Percentiles rank a stretch among this genome's conserved stretches.
These are phyloP conservation scores for Neofusicoccum ribis DNA, from an alignment of 2,329 filamentous ascomycete genomes.

Conservation along the genomic window DNA sequence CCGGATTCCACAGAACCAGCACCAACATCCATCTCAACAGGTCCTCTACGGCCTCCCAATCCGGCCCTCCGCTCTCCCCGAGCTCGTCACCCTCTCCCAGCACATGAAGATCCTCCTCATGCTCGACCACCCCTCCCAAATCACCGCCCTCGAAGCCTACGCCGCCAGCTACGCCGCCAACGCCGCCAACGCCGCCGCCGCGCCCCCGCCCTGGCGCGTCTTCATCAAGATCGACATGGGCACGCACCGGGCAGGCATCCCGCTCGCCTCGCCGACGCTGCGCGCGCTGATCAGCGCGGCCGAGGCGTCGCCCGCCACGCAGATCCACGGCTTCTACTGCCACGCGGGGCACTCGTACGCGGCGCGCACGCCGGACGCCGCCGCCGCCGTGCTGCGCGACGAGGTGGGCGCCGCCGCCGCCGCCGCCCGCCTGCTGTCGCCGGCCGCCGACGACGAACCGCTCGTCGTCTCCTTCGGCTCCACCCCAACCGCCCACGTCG, in stretches of 20 bases:
- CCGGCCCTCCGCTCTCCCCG: conserved; percentile 9
- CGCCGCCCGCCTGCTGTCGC: not conserved
- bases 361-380: not conserved
- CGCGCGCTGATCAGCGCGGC: not conserved
- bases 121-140: conserved; percentile 17
- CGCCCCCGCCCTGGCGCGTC: not conserved
- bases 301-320: not conserved
- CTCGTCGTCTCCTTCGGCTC: conserved; percentile 6
- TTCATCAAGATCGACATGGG: conserved; percentile 21
- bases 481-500: conserved; percentile 20
- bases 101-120: conserved; percentile 14
- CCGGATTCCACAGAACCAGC: not conserved
- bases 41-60: conserved; percentile 19
- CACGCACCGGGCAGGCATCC: conserved; percentile 15
- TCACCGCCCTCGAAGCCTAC: conserved; percentile 10
- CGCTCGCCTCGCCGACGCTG: conserved; percentile 5
- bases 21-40: not conserved
- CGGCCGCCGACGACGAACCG: not conserved
- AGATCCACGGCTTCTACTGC: conserved; percentile 20
- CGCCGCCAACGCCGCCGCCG: not conserved
- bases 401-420: conserved; percentile 7
- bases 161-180: not conserved
- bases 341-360: conserved; percentile 18
- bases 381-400: not conserved
- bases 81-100: not conserved